Evolutionary conservation across 805 yeast species (phyloP), one percentile per base, ranked within the genome.

Genomic region (Vanderwaltozyma verrucispora): DNA sequence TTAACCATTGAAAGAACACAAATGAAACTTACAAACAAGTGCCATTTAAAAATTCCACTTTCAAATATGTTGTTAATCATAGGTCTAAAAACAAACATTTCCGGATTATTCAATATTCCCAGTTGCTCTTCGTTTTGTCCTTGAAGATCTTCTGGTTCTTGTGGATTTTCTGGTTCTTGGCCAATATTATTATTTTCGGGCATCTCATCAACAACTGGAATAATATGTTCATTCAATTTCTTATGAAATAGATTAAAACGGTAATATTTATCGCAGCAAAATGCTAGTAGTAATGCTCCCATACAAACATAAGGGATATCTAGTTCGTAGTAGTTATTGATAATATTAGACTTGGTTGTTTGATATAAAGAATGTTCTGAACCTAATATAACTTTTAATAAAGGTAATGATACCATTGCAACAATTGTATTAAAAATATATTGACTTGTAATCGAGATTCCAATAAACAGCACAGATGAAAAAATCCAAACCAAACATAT

Each of bases 401-500:
- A 34, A 10, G 48, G 49, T 9, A 45, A 21, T 2, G 42, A 30
- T 5, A 37, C n/a, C 17, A 36, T 28, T 5, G 37, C 38, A 4
- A 42, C 27, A 5, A 51, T 7, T 4, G 48, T 30, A 15, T 48
- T 47, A 16, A 40, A 37, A 7, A 39, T 16, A 33, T 45, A 46
- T 28, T 53, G 54, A 19, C 54, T 42, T 4, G 41, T 32, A 24
- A 47, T 32, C 2, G 54, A 40, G 1, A 45, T 36, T 13, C 46
- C 38, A 18, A 57, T 29, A 12, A 52, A 49, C 14, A 59, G 37
- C n/a, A 56, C 24, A 30, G 69, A 52, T 0, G 78, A 67, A 45
- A 65, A 68, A 1, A 65, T 40, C 74, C 75, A 72, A 5, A 72
- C 50, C 44, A 63, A 53, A 2, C 52, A 48, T 23, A 74, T 47